These are phyloP conservation scores for Backusella psychrophila DNA, from an alignment of 192 early-diverging fungal species.

Conservation along the genomic window DNA sequence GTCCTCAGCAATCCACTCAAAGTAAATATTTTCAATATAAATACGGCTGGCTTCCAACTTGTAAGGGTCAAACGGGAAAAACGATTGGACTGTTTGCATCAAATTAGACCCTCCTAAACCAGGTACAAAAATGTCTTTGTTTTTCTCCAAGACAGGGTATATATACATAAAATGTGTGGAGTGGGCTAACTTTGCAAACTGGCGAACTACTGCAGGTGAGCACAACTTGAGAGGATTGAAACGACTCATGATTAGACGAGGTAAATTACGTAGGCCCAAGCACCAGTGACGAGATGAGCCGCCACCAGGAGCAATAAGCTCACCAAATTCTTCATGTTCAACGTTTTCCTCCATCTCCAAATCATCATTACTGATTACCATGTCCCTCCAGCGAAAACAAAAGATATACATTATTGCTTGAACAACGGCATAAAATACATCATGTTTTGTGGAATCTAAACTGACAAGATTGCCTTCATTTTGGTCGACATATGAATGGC, in stretches of 20 bases:
- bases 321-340: slow-evolving; percentile 9
- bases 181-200: slow-evolving; percentile 83
- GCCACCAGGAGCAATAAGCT: neutral
- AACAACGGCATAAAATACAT: slow-evolving; percentile 82
- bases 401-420: slow-evolving; percentile 93
- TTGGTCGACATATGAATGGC: slow-evolving; percentile 62
- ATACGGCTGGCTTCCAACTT: slow-evolving; percentile 64
- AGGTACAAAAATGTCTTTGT: slow-evolving; percentile 44
- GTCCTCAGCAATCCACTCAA: slow-evolving; percentile 69
- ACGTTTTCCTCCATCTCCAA: slow-evolving; percentile 31
- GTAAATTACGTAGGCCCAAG: slow-evolving; percentile 58
- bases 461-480: slow-evolving; percentile 46
- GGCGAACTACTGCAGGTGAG: slow-evolving; percentile 68
- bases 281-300: slow-evolving; percentile 51
- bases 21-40: slow-evolving; percentile 72
- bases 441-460: slow-evolving; percentile 60
- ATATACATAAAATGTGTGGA: slow-evolving; percentile 82
- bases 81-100: slow-evolving; percentile 49
- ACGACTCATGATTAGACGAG: slow-evolving; percentile 69
- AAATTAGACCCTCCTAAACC: slow-evolving; percentile 14
- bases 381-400: slow-evolving; percentile 90
- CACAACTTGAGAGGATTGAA: slow-evolving; percentile 84
- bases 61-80: slow-evolving; percentile 96
- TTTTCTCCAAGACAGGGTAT: slow-evolving; percentile 73
- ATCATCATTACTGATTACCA: slow-evolving; percentile 40